A percentile compares a stretch with the other conserved stretches of the same genome.
Conservation (phyloP, 345 rosid genomes). For the Punica granatum region DNA sequence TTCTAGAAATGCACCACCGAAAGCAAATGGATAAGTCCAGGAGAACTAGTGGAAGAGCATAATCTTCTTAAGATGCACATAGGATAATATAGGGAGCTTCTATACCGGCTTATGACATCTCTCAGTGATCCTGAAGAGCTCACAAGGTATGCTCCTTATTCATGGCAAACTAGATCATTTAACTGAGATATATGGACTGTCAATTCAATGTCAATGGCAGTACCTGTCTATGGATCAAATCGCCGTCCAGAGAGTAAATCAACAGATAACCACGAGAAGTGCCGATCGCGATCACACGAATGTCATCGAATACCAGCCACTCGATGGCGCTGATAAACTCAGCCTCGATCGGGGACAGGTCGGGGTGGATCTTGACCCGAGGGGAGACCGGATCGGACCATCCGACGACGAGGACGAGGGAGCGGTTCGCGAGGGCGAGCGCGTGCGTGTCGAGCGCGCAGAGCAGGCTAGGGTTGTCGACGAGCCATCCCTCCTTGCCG, state of each 20-base stretch:
- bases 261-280: constrained; percentile 78
- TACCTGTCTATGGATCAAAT: constrained; percentile 81
- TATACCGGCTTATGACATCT: neutral
- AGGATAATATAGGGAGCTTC: too few relatives aligned
- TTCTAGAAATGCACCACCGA: neutral
- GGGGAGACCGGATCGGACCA: constrained; percentile 63
- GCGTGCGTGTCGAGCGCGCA: constrained; percentile 72
- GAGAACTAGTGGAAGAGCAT: neutral
- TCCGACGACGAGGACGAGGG: constrained; percentile 40
- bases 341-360: constrained; percentile 70
- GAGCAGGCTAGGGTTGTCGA: constrained; percentile 44
- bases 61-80: too few relatives aligned
- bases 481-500: constrained; percentile 93
- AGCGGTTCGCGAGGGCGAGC: constrained; percentile 60
- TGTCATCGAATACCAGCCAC: constrained; percentile 75
- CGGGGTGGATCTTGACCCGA: constrained; percentile 81
- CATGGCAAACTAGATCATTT: neutral
- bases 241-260: constrained; percentile 58
- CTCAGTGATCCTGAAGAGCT: neutral
- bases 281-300: constrained; percentile 61
- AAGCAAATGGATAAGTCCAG: neutral
- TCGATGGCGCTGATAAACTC: constrained; percentile 66
- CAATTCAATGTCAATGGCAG: neutral
- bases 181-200: neutral
- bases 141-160: neutral